Conservation (phyloP, 2,329 filamentous ascomycete genomes). For the Passalora sequoiae region DNA sequence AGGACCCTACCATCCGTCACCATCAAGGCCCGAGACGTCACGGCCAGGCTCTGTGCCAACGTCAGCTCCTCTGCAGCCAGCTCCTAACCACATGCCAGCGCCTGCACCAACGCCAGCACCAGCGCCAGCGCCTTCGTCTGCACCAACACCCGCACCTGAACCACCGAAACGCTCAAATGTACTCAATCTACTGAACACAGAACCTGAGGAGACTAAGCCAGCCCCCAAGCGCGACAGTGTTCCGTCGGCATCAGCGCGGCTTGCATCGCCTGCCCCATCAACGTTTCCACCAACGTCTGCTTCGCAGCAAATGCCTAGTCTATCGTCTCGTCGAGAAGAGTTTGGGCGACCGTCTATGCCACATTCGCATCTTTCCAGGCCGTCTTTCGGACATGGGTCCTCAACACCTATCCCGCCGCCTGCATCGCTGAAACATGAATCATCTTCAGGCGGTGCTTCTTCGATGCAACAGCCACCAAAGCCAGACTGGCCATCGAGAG, state of each 20-base stretch:
- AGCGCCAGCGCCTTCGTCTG: conserved; percentile 18
- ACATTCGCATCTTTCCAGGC: conserved; percentile 24
- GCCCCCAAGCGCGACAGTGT: conserved; percentile 29
- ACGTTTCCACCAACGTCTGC: conserved; percentile 15
- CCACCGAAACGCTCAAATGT: conserved; percentile 37
- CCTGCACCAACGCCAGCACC: conserved; percentile 12
- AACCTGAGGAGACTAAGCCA: conserved; percentile 26
- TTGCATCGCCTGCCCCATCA: conserved; percentile 24
- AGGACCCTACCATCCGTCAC: conserved; percentile 26
- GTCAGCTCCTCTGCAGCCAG: conserved; percentile 16
- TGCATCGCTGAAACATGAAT: conserved; percentile 26
- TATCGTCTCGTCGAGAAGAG: conserved; percentile 21
- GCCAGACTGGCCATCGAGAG: conserved; percentile 24
- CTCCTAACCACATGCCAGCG: conserved; percentile 1
- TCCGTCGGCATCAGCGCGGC: conserved; percentile 22
- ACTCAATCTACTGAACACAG: conserved; percentile 33
- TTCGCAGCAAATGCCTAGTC: conserved; percentile 18
- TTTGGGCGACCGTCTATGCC: conserved; percentile 27
- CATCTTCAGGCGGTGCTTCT: conserved; percentile 14
- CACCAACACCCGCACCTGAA: conserved; percentile 27
- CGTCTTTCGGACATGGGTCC: conserved; percentile 22
- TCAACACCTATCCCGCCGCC: conserved; percentile 20
- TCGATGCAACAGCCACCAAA: conserved; percentile 20
- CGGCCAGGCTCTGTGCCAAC: conserved; percentile 28
- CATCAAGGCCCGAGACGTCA: conserved; percentile 30